These are phyloP conservation scores for Sporothrix inflata DNA, from an alignment of 2,329 filamentous ascomycete genomes.

Conservation along the genomic window DNA sequence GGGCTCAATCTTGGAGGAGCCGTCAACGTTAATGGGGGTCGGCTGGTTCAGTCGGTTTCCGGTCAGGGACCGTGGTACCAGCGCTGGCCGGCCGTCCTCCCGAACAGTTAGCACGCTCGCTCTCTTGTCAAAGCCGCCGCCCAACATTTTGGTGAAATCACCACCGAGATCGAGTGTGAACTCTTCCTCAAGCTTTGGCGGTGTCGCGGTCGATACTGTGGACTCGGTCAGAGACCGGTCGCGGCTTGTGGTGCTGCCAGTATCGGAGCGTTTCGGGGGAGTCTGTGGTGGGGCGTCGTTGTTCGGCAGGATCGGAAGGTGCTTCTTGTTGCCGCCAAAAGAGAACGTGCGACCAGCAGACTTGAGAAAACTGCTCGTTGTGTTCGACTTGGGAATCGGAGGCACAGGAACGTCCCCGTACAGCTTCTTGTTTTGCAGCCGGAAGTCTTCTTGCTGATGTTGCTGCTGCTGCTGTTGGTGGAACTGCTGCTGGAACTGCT, in stretches of 20 bases:
- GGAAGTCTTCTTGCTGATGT: conserved; percentile 45
- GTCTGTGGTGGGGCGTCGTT: conserved; percentile 39
- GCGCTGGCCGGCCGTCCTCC: conserved; percentile 41
- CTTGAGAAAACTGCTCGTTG: conserved; percentile 56
- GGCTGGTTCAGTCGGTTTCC: conserved; percentile 52
- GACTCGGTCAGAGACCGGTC: conserved; percentile 58
- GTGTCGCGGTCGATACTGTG: conserved; percentile 58
- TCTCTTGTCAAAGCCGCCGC: conserved; percentile 59
- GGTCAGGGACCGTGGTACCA: conserved; percentile 50
- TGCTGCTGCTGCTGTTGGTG: conserved; percentile 23
- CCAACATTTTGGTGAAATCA: conserved; percentile 62
- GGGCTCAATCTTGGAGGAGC: conserved; percentile 49
- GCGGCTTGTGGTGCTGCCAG: conserved; percentile 42
- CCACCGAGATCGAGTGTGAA: conserved; percentile 58
- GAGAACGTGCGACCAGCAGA: conserved; percentile 63
- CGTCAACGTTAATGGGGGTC: conserved; percentile 54
- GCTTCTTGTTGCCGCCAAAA: conserved; percentile 61
- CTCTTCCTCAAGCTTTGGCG: conserved; percentile 52
- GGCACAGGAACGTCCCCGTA: conserved; percentile 47
- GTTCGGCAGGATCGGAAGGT: conserved; percentile 45
- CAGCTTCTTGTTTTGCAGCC: conserved; percentile 44
- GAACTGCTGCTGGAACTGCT: conserved; percentile 20
- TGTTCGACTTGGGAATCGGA: conserved; percentile 50
- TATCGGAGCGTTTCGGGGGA: conserved; percentile 38
- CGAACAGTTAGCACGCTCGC: conserved; percentile 54